Conservation (phyloP, 768 basidiomycete genomes). For the Amanita exitialis region DNA sequence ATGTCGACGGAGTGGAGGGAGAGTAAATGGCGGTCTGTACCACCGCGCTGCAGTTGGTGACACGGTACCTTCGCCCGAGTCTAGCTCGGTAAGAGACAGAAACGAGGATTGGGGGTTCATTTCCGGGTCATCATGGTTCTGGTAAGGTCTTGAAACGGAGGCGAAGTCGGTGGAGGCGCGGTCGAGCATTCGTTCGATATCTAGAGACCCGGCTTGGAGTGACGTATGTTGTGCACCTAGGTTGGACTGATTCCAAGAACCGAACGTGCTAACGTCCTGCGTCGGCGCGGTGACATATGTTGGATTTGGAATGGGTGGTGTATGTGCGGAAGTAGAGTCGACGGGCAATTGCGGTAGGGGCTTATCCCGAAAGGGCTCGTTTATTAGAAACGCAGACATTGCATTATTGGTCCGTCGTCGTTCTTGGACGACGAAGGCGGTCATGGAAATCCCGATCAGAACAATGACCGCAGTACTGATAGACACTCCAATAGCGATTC, state of each 20-base stretch:
- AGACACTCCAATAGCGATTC: slow-evolving; percentile 34
- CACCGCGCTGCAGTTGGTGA: background rate
- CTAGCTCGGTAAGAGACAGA: background rate
- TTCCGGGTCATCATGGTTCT: too few relatives aligned
- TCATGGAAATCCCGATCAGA: slow-evolving; percentile 28
- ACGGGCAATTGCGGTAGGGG: background rate
- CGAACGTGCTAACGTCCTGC: background rate
- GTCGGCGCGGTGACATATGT: background rate
- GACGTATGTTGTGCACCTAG: background rate
- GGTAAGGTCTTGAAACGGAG: too few relatives aligned
- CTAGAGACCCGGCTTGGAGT: slow-evolving; percentile 26
- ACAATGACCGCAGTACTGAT: slow-evolving; percentile 30
- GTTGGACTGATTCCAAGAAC: background rate
- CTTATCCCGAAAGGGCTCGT: background rate
- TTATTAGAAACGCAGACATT: background rate
- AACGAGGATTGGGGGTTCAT: background rate
- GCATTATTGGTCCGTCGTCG: slow-evolving; percentile 9
- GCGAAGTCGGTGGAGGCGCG: slow-evolving; percentile 12
- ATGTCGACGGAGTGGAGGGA: slow-evolving; percentile 12
- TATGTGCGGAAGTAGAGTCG: background rate
- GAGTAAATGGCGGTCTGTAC: background rate
- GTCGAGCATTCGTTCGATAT: slow-evolving; percentile 47
- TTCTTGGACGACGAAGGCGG: slow-evolving; percentile 31
- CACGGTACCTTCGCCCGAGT: background rate
- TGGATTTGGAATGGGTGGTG: background rate